Percentiles rank a stretch among this genome's conserved stretches.
Evolutionary conservation across 345 rosid genomes (phyloP).

Genomic region (Erodium maritimum): DNA sequence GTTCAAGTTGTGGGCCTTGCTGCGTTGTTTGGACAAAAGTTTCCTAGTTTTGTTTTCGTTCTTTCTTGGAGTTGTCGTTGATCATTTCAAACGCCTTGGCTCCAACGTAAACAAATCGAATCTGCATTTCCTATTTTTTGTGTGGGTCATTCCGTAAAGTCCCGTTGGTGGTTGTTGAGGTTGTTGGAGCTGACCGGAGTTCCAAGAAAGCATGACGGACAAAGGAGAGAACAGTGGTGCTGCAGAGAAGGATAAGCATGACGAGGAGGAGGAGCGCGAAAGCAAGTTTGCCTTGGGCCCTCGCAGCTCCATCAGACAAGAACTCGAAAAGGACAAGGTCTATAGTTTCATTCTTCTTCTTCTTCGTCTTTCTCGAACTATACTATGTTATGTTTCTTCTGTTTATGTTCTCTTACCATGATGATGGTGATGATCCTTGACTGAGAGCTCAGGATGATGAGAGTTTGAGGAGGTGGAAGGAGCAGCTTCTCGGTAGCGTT

Average conservation of each 20-base stretch:
- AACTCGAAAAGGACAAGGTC: conserved; percentile 20
- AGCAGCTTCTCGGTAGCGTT: conserved; percentile 63
- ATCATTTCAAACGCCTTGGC: not conserved
- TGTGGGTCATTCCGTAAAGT: too few relatives aligned
- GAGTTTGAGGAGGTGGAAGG: conserved; percentile 72
- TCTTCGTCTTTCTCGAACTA: conserved; percentile 3
- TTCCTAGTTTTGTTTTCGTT: not conserved
- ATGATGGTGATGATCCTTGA: not conserved
- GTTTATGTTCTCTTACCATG: conserved; percentile 1
- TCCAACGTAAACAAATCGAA: not conserved
- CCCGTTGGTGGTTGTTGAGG: not conserved
- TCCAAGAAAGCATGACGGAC: not conserved
- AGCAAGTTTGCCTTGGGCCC: conserved; percentile 17
- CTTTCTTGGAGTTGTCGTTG: not conserved
- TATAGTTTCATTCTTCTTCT: not conserved
- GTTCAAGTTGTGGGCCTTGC: conserved; percentile 1
- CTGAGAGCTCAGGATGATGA: conserved; percentile 48
- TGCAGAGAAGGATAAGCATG: conserved; percentile 10
- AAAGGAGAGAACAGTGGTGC: conserved; percentile 1
- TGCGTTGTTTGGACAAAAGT: conserved; percentile 6
- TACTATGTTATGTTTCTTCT: not conserved
- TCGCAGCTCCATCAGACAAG: conserved; percentile 17
- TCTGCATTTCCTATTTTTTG: too few relatives aligned
- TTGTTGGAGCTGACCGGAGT: not conserved
- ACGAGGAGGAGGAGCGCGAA: conserved; percentile 12